Evolutionary conservation across 2,329 filamentous ascomycete genomes (phyloP), one percentile per base, ranked within the genome.

Genomic region (Penicillium brevicompactum): DNA sequence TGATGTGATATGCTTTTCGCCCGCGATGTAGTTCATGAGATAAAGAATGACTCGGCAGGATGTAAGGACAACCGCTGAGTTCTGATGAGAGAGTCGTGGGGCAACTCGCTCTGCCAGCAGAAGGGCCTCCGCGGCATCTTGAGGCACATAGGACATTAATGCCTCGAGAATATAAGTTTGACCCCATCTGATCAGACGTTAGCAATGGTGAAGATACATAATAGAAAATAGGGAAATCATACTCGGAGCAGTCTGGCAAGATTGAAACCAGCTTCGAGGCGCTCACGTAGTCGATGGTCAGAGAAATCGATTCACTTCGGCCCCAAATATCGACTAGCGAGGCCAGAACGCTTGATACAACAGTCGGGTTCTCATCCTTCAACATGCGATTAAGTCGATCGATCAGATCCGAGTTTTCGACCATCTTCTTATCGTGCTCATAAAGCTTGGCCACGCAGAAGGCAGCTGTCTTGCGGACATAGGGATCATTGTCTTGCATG

Each of bases 251-350:
- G 72, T 99, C 94, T 1, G 94, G 88, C 22, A 99, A 76, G 58
- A 99, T 97, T 42, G 94, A 92, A 34, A 97, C 92, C 81, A 99
- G 94, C 78, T 99, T 99, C 49, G 93, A 97, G 24, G 94, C 94
- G 76, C 96, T 99, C 59, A 87, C 86, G 72, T 99, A 97, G 76
- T 99, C 94, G 66, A 99, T 97, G 3, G 94, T 97, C 60, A 99
- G 86, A 73, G 96, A 97, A 75, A 99, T 99, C 55, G 90, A 91
- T 74, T 97, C 93, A 71, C 92, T 97, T 55, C 93, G 84, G 73
- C 97, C 94, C 94, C 94, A 99, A 47, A 99, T 97, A 74, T 99
- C 94, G 85, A 96, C 94, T 68, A 99, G 74, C 34, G 90, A 84
- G 24, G 94, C 93, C 59, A 99, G 77, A 6, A 95, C 92, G 71